Base-by-base conservation (phyloP, 371 early-diverging fungal genomes). In the Mucor plumbeus region DNA sequence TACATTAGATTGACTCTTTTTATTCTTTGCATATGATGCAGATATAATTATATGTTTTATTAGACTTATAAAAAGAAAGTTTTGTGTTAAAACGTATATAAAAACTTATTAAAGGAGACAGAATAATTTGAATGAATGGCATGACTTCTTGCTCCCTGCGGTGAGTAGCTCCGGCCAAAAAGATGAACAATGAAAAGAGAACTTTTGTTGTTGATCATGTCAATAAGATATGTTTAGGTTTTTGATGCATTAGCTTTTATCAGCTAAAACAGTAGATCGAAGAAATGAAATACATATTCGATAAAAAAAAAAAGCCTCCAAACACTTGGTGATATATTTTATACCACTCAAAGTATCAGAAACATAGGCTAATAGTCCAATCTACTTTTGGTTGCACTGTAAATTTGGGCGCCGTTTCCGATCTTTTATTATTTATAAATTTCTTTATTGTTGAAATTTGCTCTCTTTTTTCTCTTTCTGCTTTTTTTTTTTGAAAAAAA, bases 341-440 rank as follows among this genome's bases (percentile, higher is more conserved):
- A 26, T 3, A 26, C 26, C 3, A 26, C 26, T n/a, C n/a, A 26
- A 26, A 26, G 17, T 7, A 44, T 44, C 44, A 44, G 44, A 44
- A 44, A 44, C 44, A 44, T 44, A 17, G 7, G n/a, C 7, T 43
- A 3, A 43, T 43, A 19, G 21, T 26, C 26, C 26, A 50, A 50
- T 50, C 5, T 50, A 8, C 55, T 33, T 55, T 55, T 55, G 34
- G 55, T 55, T 21, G 31, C 35, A 55, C 35, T 34, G 9, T 15
- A 55, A 26, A 15, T 55, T 55, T 35, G 55, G 55, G 55, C 55
- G 55, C 55, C 55, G 55, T 55, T 55, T 35, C 55, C 55, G 55
- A 35, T 11, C 50, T 35, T 17, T 33, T 50, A 13, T 26, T 21
- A 44, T 11, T 13, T 50, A 50, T 21, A 50, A 21, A 21, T 47